Base-by-base conservation (phyloP, 1,284 basidiomycete species). In the Cutaneotrichosporon cyanovorans region DNA sequence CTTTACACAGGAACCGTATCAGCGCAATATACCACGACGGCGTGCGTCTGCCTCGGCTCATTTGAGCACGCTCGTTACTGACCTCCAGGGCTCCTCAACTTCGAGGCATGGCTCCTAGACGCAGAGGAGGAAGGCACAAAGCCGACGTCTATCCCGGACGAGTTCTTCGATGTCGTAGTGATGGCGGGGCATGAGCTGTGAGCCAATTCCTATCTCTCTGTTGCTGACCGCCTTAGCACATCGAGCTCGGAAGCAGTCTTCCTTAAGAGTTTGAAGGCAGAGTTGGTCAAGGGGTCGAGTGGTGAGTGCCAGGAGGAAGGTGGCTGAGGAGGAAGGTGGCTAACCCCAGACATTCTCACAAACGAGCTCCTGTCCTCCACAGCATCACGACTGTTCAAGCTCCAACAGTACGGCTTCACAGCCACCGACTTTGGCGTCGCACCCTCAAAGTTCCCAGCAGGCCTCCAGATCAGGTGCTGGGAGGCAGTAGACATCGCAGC, bases 171-270 rank as follows among this genome's bases (percentile, higher is more conserved):
- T 16, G 40, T 66, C 19, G 49, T 67, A 18, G 63, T 57, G 1
- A 52, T 61, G 56, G 59, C 59, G 21, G 65, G 66, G n/a, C 61
- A 66, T 33, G 66, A 68, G 44, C 48, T 57, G 65, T 65, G 25
- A 46, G 61, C 48, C 35, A 12, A n/a, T 35, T 15, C 7, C 16
- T 12, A 5, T 9, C 2, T 8, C 23, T 20, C 19, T 11, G 25
- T 35, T 40, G 34, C 44, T n/a, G n/a, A n/a, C n/a, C 33, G 2
- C 25, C 8, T 14, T 46, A 66, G 61, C 9, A 42, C 60, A 3
- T 54, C 61, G 6, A 44, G 40, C 14, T 60, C 50, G 3, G 63
- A 65, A 15, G 45, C 47, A 1, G 20, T 53, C 1, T 59, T 68
- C 30, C 41, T 61, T 22, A 68, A 67, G 42, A 47, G 57, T n/a